Base-by-base conservation (phyloP, 192 early-diverging fungal genomes). In the Coemansia sp. region DNA sequence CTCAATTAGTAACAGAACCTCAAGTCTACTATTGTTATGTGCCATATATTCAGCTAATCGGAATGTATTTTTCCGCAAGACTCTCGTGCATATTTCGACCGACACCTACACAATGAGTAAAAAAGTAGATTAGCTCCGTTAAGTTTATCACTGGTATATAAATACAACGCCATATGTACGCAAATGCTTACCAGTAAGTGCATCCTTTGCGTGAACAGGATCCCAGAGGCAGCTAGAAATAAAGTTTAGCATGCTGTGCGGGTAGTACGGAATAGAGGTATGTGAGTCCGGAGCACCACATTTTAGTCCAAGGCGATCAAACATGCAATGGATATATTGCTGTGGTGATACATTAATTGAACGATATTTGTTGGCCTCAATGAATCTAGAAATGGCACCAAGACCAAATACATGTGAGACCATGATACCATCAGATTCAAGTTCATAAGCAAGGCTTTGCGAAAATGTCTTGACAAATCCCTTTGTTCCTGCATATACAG, bases 301-400 rank as follows among this genome's bases (percentile, higher is more conserved):
- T 25, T 74, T 59, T 22, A 88, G 63, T 28, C 89, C 89, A 54
- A 91, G 73, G 62, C 86, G 84, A 12, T 71, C 68, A 54, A 97
- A 80, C 26, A 89, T 88, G n/a, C 79, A 69, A 7, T 71, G 60
- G 24, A 94, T 92, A 69, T 90, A 97, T 30, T 82, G 76, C 49
- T 87, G 86, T 23, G 93, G 85, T 26, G 87, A 82, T 18, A 93
- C 93, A 9, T 91, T 86, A 21, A 88, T 64, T 31, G 84, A 76
- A 24, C 83, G 80, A 10, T 92, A 79, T 51, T 84, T 84, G 55
- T 93, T 79, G 62, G 94, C 92, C 69, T 94, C 95, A 66, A 87
- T 89, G 93, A 97, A 94, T 47, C 87, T 86, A 2, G 95, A 90
- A 21, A 87, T 85, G 44, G 96, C 93, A 86, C 94, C 96, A 72